These are phyloP conservation scores for Phalaenopsis aphrodite DNA, from an alignment of 106 monocot genomes.

Conservation along the genomic window DNA sequence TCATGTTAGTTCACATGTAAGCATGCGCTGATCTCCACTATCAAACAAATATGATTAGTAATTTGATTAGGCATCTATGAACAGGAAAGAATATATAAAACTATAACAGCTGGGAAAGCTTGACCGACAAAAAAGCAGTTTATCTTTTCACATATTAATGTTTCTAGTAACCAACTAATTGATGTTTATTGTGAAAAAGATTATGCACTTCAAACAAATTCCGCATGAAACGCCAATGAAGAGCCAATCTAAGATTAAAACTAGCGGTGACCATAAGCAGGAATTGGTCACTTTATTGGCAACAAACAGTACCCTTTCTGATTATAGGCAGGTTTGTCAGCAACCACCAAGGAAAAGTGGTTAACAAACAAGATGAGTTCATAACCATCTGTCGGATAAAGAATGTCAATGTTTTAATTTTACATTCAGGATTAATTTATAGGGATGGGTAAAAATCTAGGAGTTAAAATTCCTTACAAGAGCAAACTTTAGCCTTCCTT, in stretches of 20 bases:
- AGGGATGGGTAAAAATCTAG: not conserved
- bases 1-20: not conserved
- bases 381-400: not conserved
- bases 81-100: too few species aligned
- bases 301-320: not conserved
- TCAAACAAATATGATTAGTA: too few species aligned
- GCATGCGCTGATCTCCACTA: not conserved
- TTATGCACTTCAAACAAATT: too few species aligned
- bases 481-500: not conserved
- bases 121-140: not conserved
- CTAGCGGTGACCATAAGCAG: too few species aligned
- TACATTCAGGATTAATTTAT: too few species aligned
- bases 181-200: too few species aligned
- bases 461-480: not conserved
- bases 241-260: too few species aligned
- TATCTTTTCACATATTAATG: too few species aligned
- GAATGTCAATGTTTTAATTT: too few species aligned
- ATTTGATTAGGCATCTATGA: too few species aligned
- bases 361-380: not conserved
- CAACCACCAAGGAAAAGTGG: not conserved
- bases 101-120: not conserved
- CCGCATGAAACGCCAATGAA: too few species aligned
- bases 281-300: not conserved
- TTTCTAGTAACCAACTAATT: too few species aligned
- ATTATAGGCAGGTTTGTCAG: not conserved